Base-by-base conservation (phyloP, 352 stramenopile species). In the Globisporangium recalcitrans region DNA sequence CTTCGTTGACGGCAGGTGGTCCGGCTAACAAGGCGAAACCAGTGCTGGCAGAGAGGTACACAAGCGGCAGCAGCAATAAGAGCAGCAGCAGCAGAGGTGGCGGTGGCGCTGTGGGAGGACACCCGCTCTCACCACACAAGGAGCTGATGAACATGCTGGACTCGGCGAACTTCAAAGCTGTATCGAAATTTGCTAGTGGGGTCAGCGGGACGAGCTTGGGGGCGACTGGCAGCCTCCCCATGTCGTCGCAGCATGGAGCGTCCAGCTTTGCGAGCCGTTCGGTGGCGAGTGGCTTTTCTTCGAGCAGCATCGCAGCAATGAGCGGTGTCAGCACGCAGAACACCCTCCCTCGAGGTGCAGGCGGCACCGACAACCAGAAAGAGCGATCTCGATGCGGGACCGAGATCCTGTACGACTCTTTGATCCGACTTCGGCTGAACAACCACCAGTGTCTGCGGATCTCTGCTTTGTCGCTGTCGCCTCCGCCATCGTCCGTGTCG, bases 361-460 rank as follows among this genome's bases (percentile, higher is more conserved):
- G 52, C 48, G 21, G 47, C 55, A 19, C 52, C 65, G 77, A 87
- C 40, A 72, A 87, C 31, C 58, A 72, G 1, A 72, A 67, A 34
- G 78, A 92, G 52, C 73, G 77, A 11, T 88, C 80, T 4, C 76
- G 72, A 22, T 91, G 84, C 64, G 84, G 84, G 0, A 74, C 81
- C 0, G 80, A 88, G 48, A 90, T 93, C 21, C 71, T 84, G 9
- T 93, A 88, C 61, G 82, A 91, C 63, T 77, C 80, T 26, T 71
- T 79, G 2, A 71, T 93, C 44, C 73, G 82, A 0, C 52, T 93
- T n/a, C 72, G 80, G 21, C 70, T 93, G 21, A 82, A 82, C 61
- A 91, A 85, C 68, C 80, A 82, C 21, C 71, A 81, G 64, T 90
- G 83, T 58, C 59, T 93, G 7, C 80, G 78, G 1, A 78, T 93